Percentiles rank a stretch among this genome's conserved stretches.
phyloP scores from a whole-genome alignment of 768 basidiomycete species.

The Gyrodon lividus region DNA sequence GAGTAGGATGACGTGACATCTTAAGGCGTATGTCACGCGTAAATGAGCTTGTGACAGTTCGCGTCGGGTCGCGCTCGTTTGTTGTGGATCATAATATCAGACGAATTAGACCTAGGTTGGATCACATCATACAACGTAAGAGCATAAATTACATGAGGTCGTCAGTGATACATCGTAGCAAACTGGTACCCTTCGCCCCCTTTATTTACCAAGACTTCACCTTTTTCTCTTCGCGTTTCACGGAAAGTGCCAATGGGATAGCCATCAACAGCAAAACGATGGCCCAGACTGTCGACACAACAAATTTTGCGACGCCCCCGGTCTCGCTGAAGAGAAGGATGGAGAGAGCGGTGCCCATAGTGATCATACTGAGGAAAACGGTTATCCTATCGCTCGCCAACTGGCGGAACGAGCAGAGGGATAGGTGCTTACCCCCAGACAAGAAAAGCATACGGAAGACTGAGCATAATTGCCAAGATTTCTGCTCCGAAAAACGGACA shows the following conservation, averaged over 20 bases:
- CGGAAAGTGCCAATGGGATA: neutral
- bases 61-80: conserved; percentile 22
- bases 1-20: conserved; percentile 11
- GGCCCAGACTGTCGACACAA: neutral
- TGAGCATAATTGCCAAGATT: conserved; percentile 31
- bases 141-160: too few species aligned
- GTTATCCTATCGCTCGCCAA: neutral
- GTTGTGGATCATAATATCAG: too few species aligned
- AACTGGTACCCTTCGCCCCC: too few species aligned
- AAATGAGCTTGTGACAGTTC: conserved; percentile 29
- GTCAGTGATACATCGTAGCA: too few species aligned
- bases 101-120: too few species aligned
- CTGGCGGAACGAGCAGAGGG: neutral
- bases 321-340: neutral
- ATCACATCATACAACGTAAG: too few species aligned
- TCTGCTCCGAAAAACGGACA: conserved; percentile 23
- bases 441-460: conserved; percentile 32
- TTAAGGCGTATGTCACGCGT: conserved; percentile 25
- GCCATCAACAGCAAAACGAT: neutral
- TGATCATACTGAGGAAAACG: conserved; percentile 21
- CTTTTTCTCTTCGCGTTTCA: neutral
- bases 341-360: conserved; percentile 25
- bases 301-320: neutral
- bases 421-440: conserved; percentile 29
- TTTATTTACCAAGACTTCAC: neutral